Conservation (phyloP, 257 asterid genomes). For the Capsicum rhomboideum region DNA sequence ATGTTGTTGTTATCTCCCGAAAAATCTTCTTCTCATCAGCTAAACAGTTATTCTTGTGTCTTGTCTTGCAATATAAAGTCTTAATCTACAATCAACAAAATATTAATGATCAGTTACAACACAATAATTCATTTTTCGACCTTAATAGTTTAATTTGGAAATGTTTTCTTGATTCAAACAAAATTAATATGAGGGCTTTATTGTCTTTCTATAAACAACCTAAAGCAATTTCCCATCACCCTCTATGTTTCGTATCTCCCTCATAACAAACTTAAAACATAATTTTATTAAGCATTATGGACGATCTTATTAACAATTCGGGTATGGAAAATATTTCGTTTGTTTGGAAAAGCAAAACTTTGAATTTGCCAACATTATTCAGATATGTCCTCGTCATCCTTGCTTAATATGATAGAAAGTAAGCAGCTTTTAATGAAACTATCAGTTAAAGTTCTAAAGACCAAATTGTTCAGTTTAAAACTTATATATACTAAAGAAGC, state of each 20-base stretch:
- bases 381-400: too few relatives aligned
- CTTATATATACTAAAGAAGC: not conserved
- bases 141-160: not conserved
- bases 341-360: too few relatives aligned
- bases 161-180: not conserved
- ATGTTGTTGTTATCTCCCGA: not conserved
- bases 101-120: not conserved
- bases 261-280: too few relatives aligned
- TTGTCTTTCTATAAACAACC: not conserved
- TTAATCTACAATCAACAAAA: not conserved
- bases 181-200: not conserved
- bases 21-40: not conserved
- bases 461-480: not conserved
- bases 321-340: too few relatives aligned
- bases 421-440: too few relatives aligned
- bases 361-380: too few relatives aligned
- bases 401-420: not conserved
- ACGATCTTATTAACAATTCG: too few relatives aligned
- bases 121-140: not conserved
- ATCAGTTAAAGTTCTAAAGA: not conserved
- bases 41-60: not conserved
- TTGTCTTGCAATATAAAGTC: not conserved
- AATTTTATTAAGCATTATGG: too few relatives aligned
- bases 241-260: too few relatives aligned
- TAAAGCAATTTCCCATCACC: not conserved